Conservation (phyloP, 1,284 basidiomycete genomes). For the Cutaneotrichosporon arboriforme region DNA sequence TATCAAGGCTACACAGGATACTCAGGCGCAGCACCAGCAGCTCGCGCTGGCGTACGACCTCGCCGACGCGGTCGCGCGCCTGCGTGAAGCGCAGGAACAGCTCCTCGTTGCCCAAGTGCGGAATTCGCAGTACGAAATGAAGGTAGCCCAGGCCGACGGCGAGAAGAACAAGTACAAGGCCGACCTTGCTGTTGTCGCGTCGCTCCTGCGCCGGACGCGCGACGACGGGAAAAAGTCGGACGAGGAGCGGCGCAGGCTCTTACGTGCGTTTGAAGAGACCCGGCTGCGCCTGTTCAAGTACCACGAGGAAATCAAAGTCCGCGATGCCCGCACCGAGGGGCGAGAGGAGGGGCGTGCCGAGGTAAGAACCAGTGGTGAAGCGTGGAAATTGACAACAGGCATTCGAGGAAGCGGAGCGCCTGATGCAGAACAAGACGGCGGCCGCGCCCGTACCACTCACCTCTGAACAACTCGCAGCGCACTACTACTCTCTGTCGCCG, state of each 20-base stretch:
- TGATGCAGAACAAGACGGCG: slow-evolving; percentile 11
- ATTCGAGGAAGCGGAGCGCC: slow-evolving; percentile 43
- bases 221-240: slow-evolving; percentile 41
- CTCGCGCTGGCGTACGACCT: slow-evolving; percentile 2
- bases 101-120: slow-evolving; percentile 39
- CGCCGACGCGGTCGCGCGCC: slow-evolving; percentile 26
- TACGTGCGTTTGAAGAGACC: slow-evolving; percentile 39
- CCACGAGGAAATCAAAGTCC: slow-evolving; percentile 39
- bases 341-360: slow-evolving; percentile 42
- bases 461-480: not conserved
- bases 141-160: not conserved
- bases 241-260: slow-evolving; percentile 36
- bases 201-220: slow-evolving; percentile 35
- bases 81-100: slow-evolving; percentile 32
- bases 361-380: slow-evolving; percentile 15
- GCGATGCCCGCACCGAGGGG: slow-evolving; percentile 38
- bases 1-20: not conserved
- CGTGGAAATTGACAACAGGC: slow-evolving; percentile 25
- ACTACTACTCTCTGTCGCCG: not conserved
- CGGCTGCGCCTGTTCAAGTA: slow-evolving; percentile 34
- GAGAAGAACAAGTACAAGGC: slow-evolving; percentile 23
- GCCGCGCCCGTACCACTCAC: too few relatives aligned
- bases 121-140: slow-evolving; percentile 25
- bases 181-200: slow-evolving; percentile 38
- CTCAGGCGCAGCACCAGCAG: not conserved